Evolutionary conservation across 768 basidiomycete genomes (phyloP).

Genomic region (Suillus spraguei): DNA sequence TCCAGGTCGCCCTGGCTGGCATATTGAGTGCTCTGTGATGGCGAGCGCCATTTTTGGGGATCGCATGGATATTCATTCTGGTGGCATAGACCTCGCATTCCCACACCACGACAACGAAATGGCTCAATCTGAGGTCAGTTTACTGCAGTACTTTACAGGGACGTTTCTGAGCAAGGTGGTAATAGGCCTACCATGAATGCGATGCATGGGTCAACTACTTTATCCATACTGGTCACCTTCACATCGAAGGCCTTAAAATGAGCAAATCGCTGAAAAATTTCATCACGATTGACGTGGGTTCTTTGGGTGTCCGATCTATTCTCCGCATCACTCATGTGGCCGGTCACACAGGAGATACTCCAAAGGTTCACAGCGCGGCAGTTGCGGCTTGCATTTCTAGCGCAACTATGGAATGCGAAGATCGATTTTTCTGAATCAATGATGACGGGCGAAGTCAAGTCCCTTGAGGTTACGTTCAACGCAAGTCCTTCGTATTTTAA

Average conservation of each 20-base stretch:
- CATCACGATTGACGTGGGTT: slow-evolving; percentile 88
- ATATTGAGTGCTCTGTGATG: slow-evolving; percentile 99
- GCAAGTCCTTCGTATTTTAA: slow-evolving; percentile 46
- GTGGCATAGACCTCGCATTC: slow-evolving; percentile 96
- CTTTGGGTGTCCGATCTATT: slow-evolving; percentile 1
- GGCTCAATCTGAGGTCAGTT: slow-evolving; percentile 88
- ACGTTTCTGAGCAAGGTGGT: slow-evolving; percentile 15
- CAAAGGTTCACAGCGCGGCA: slow-evolving; percentile 83
- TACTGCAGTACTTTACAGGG: slow-evolving; percentile 8
- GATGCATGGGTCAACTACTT: slow-evolving; percentile 98
- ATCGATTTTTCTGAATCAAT: slow-evolving; percentile 92
- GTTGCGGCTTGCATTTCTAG: slow-evolving; percentile 87
- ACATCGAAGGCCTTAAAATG: slow-evolving; percentile 99
- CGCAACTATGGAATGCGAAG: slow-evolving; percentile 89
- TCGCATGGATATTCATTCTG: slow-evolving; percentile 97
- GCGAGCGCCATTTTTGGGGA: slow-evolving; percentile 87
- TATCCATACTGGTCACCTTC: slow-evolving; percentile 96
- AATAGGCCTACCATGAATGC: slow-evolving; percentile 91
- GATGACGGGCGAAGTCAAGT: slow-evolving; percentile 88
- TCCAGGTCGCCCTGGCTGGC: slow-evolving; percentile 94
- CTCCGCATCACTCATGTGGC: slow-evolving; percentile 11
- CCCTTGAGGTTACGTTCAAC: slow-evolving; percentile 82
- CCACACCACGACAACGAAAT: slow-evolving; percentile 99
- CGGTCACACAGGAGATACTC: slow-evolving; percentile 71
- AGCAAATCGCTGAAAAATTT: slow-evolving; percentile 99